phyloP scores from a whole-genome alignment of 805 yeast species.

The Yarrowia sp. region DNA sequence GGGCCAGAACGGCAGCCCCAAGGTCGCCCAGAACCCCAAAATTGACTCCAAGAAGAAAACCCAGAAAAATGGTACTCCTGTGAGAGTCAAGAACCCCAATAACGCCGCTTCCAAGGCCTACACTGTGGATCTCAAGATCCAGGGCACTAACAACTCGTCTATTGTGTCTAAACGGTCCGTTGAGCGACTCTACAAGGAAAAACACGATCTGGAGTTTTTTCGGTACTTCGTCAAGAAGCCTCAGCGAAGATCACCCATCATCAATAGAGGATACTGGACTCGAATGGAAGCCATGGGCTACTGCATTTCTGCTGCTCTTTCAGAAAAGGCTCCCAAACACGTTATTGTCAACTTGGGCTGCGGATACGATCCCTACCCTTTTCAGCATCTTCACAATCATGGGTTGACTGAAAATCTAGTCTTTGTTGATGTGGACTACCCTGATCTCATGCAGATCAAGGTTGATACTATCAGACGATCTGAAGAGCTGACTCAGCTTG shows the following conservation, averaged over 20 bases:
- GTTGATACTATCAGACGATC: slow-evolving; percentile 59
- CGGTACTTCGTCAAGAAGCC: slow-evolving; percentile 69
- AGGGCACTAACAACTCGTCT: slow-evolving; percentile 83
- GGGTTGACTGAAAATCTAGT: slow-evolving; percentile 49
- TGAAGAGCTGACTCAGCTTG: slow-evolving; percentile 56
- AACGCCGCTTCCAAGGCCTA: slow-evolving; percentile 15
- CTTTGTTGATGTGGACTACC: slow-evolving; percentile 78
- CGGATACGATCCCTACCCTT: slow-evolving; percentile 73
- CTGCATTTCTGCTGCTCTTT: slow-evolving; percentile 58
- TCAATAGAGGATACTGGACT: slow-evolving; percentile 84
- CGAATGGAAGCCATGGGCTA: slow-evolving; percentile 73
- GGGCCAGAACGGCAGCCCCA: background rate
- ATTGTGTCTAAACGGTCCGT: slow-evolving; percentile 84
- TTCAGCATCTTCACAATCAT: slow-evolving; percentile 55
- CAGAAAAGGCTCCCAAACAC: slow-evolving; percentile 46
- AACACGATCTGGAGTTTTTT: slow-evolving; percentile 56
- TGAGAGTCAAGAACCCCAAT: slow-evolving; percentile 16
- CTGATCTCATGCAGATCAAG: slow-evolving; percentile 68
- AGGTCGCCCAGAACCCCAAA: background rate
- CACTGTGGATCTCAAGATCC: slow-evolving; percentile 53
- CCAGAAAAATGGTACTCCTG: background rate
- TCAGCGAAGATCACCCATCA: slow-evolving; percentile 76
- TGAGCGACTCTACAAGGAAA: slow-evolving; percentile 58
- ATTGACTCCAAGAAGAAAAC: background rate
- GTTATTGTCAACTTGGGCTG: slow-evolving; percentile 76